Evolutionary conservation across 2,329 filamentous ascomycete species (phyloP).

Genomic region (Coniochaeta sp.): DNA sequence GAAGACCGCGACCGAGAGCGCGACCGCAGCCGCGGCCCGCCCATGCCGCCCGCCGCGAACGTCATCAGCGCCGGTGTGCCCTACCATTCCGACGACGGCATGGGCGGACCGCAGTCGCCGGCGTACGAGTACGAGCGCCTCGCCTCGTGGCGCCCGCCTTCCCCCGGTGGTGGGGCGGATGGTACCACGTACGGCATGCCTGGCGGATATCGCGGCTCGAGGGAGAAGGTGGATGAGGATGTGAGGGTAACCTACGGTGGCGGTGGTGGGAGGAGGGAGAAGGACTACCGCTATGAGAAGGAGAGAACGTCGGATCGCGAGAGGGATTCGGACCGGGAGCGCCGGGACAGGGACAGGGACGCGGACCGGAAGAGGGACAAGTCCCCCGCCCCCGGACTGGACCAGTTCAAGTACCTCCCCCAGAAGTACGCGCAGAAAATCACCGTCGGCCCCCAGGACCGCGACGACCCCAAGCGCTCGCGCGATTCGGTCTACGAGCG

Average conservation of each 20-base stretch:
- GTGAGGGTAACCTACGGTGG: conserved; percentile 13
- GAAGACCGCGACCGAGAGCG: conserved; percentile 18
- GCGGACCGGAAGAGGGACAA: conserved; percentile 18
- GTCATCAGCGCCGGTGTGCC: conserved; percentile 36
- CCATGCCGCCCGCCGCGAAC: conserved; percentile 19
- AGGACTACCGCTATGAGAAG: conserved; percentile 10
- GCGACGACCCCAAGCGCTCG: conserved; percentile 19
- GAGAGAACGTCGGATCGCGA: conserved; percentile 9
- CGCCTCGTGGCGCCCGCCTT: conserved; percentile 25
- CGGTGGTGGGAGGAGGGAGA: conserved; percentile 15
- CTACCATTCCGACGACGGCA: conserved; percentile 28
- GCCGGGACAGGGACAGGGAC: conserved; percentile 16
- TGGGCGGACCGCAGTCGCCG: conserved; percentile 17
- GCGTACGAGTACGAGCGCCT: conserved; percentile 24
- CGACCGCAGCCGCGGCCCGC: conserved; percentile 26
- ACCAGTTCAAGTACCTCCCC: conserved; percentile 37
- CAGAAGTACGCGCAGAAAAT: conserved; percentile 37
- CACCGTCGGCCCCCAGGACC: conserved; percentile 13
- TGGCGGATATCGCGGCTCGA: conserved; percentile 27
- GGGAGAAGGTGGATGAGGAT: conserved; percentile 22
- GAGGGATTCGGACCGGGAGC: conserved; percentile 22
- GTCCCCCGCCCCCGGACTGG: conserved; percentile 20
- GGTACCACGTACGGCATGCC: conserved; percentile 22
- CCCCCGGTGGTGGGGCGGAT: conserved; percentile 21
- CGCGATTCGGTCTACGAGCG: conserved; percentile 16